Evolutionary conservation across 1,139 yeast species (phyloP).

Genomic region (Yamadazyma aaseri): DNA sequence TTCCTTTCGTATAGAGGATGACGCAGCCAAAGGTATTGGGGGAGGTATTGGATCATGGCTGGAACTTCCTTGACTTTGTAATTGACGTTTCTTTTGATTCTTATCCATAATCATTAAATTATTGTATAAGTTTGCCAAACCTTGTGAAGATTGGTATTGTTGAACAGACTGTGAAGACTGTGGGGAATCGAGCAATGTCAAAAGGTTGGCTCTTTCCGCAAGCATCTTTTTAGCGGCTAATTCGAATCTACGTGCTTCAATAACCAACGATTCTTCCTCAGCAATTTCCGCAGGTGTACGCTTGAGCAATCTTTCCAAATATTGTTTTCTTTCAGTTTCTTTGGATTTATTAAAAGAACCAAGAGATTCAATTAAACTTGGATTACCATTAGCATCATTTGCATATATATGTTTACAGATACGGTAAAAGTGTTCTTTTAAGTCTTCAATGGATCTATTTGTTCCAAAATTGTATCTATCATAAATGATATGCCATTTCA

Average conservation of each 20-base stretch:
- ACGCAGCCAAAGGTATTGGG: constrained; percentile 56
- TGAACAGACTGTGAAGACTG: constrained; percentile 73
- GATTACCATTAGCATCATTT: constrained; percentile 49
- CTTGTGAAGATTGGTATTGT: constrained; percentile 85
- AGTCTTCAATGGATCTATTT: constrained; percentile 62
- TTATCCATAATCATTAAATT: constrained; percentile 79
- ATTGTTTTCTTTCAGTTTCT: constrained; percentile 78
- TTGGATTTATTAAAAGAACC: constrained; percentile 59
- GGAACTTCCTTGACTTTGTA: constrained; percentile 40
- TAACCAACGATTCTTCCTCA: constrained; percentile 90
- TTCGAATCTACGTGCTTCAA: constrained; percentile 91
- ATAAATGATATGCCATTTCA: constrained; percentile 82
- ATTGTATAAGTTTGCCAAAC: constrained; percentile 81
- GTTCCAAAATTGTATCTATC: constrained; percentile 60
- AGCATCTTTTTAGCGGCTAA: constrained; percentile 90
- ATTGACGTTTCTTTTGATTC: constrained; percentile 44
- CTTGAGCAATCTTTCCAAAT: constrained; percentile 69
- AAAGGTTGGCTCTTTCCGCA: constrained; percentile 74
- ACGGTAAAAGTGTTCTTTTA: constrained; percentile 76
- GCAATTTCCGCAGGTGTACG: constrained; percentile 97
- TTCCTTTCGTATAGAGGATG: constrained; percentile 51
- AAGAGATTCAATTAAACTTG: constrained; percentile 48
- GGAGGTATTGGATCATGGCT: constrained; percentile 56
- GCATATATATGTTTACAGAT: constrained; percentile 37
- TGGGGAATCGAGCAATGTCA: constrained; percentile 84